Percentiles rank a stretch among this genome's conserved stretches.
Evolutionary conservation across 805 yeast genomes (phyloP).

Genomic region (Schwanniomyces sp.): DNA sequence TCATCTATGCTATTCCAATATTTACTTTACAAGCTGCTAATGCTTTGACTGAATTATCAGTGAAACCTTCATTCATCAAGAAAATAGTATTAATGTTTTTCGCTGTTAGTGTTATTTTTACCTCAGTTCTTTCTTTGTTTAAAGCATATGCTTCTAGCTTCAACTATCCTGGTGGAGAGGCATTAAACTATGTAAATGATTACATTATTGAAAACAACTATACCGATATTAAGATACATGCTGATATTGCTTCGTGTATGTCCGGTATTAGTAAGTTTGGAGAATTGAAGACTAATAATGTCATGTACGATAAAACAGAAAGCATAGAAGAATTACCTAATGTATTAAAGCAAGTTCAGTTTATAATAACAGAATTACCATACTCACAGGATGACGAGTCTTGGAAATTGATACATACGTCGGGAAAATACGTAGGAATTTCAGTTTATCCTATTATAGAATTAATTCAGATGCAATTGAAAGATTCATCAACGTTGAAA

Average conservation of each 20-base stretch:
- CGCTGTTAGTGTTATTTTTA: slow-evolving; percentile 21
- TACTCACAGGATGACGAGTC: slow-evolving; percentile 9
- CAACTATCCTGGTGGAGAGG: slow-evolving; percentile 91
- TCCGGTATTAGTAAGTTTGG: slow-evolving; percentile 81
- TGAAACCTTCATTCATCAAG: slow-evolving; percentile 13
- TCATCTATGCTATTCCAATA: slow-evolving; percentile 72
- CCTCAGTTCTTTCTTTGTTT: slow-evolving; percentile 41
- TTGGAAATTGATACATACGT: slow-evolving; percentile 22
- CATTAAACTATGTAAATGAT: slow-evolving; percentile 55
- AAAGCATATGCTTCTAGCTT: slow-evolving; percentile 64
- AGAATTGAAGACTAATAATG: slow-evolving; percentile 43
- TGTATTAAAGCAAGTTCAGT: slow-evolving; percentile 29
- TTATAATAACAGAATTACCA: slow-evolving; percentile 24
- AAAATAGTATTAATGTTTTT: slow-evolving; percentile 27
- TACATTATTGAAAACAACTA: slow-evolving; percentile 22
- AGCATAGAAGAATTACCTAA: slow-evolving; percentile 30
- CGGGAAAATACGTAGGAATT: slow-evolving; percentile 19
- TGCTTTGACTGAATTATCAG: slow-evolving; percentile 44
- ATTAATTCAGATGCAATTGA: slow-evolving; percentile 7
- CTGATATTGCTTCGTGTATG: slow-evolving; percentile 83
- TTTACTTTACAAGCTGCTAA: slow-evolving; percentile 63
- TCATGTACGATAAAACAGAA: slow-evolving; percentile 79
- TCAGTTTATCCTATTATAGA: slow-evolving; percentile 14
- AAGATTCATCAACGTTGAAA: slow-evolving; percentile 4
- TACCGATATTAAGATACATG: slow-evolving; percentile 42